Conservation (phyloP, 2,329 filamentous ascomycete genomes). For the Epicoccum nigrum region DNA sequence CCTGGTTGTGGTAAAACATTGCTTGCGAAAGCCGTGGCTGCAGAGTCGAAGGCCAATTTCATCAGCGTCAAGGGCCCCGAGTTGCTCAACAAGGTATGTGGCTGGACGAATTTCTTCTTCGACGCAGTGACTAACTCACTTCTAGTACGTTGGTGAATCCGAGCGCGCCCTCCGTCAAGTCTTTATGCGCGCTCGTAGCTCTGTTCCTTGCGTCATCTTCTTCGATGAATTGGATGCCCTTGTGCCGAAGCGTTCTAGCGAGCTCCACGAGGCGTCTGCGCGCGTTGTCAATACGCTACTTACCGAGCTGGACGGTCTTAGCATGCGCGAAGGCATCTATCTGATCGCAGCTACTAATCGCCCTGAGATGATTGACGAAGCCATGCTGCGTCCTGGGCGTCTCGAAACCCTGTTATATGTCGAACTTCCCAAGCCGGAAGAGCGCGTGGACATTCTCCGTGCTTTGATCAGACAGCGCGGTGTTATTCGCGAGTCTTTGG, state of each 20-base stretch:
- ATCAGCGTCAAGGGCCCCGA: constrained; percentile 98
- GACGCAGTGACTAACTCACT: constrained; percentile 5
- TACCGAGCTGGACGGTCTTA: constrained; percentile 89
- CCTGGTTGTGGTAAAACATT: constrained; percentile 97
- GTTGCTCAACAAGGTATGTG: constrained; percentile 79
- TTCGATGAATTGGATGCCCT: constrained; percentile 97
- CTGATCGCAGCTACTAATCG: constrained; percentile 94
- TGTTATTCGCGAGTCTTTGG: constrained; percentile 60
- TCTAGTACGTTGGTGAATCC: constrained; percentile 85
- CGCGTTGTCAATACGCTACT: constrained; percentile 94
- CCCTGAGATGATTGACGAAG: constrained; percentile 94
- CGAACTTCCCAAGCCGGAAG: constrained; percentile 77
- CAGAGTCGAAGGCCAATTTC: constrained; percentile 95
- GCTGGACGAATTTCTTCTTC: not conserved
- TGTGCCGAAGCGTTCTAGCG: constrained; percentile 79
- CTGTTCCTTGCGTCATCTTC: constrained; percentile 92
- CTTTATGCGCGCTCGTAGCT: constrained; percentile 84
- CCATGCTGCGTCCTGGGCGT: constrained; percentile 89
- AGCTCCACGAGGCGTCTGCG: constrained; percentile 78
- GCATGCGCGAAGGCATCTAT: constrained; percentile 82
- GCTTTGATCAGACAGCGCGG: constrained; percentile 62
- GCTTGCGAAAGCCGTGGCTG: constrained; percentile 93
- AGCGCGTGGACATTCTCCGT: constrained; percentile 83
- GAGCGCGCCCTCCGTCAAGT: constrained; percentile 92
- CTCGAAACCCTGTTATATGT: constrained; percentile 89